Percentiles rank a stretch among this genome's conserved stretches.
Conservation (phyloP, 495 filamentous ascomycete genomes). For the Cryomyces minteri region DNA sequence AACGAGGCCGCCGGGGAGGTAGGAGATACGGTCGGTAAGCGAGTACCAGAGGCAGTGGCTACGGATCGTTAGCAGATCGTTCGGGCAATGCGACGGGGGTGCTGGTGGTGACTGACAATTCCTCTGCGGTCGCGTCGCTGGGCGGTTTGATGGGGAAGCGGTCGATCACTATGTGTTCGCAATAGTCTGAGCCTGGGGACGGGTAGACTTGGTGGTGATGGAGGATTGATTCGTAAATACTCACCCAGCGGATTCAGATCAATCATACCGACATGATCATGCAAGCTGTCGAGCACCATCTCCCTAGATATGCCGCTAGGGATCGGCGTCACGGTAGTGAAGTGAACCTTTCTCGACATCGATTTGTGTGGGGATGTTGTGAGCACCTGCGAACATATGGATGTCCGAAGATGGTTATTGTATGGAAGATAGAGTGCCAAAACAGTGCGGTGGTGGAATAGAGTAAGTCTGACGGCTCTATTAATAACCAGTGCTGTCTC, state of each 20-base stretch:
- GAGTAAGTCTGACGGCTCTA: too few relatives aligned
- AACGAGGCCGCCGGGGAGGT: conserved; percentile 47
- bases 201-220: too few relatives aligned
- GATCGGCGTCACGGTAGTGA: conserved; percentile 55
- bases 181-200: too few relatives aligned
- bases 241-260: too few relatives aligned
- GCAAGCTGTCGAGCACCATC: conserved; percentile 47
- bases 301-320: conserved; percentile 45
- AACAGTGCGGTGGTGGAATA: too few relatives aligned
- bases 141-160: conserved; percentile 45
- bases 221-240: too few relatives aligned
- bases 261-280: conserved; percentile 49
- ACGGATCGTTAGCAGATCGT: too few relatives aligned
- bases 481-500: too few relatives aligned
- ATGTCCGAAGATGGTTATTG: too few relatives aligned
- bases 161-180: conserved; percentile 20
- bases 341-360: conserved; percentile 33
- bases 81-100: too few relatives aligned
- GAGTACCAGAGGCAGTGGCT: conserved; percentile 49
- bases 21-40: conserved; percentile 51
- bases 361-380: neutral
- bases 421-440: too few relatives aligned
- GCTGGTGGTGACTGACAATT: conserved; percentile 17
- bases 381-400: too few relatives aligned
- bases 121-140: conserved; percentile 40